phyloP scores from a whole-genome alignment of 306 rosid species.

The Chamaecrista fasciculata region DNA sequence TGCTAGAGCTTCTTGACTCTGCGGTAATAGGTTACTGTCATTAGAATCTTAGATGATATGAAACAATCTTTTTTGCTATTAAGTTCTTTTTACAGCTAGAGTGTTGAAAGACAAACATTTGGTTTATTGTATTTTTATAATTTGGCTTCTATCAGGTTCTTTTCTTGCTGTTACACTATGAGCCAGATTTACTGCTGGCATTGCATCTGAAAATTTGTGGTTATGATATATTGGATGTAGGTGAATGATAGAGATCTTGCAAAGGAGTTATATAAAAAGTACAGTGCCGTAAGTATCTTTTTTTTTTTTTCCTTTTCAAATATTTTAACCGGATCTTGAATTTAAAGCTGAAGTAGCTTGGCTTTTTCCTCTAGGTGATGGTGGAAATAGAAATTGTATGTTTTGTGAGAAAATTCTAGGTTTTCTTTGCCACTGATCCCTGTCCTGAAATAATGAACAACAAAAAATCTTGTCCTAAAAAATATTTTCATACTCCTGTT shows the following conservation, averaged over 20 bases:
- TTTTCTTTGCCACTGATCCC: conserved; percentile 2
- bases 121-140: conserved; percentile 1
- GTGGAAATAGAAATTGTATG: conserved; percentile 1
- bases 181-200: conserved; percentile 3
- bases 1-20: conserved; percentile 83
- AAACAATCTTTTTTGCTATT: neutral
- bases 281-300: conserved; percentile 75
- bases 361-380: conserved; percentile 12
- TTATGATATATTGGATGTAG: conserved; percentile 44
- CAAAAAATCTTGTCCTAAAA: neutral
- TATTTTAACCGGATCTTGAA: conserved; percentile 21
- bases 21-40: conserved; percentile 50
- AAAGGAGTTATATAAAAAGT: conserved; percentile 90
- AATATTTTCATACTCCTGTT: neutral
- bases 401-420: neutral
- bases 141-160: conserved; percentile 21
- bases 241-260: conserved; percentile 84
- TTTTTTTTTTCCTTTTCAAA: neutral
- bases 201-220: conserved; percentile 6
- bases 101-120: conserved; percentile 1
- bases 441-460: neutral
- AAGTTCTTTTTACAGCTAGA: neutral
- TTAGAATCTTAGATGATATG: conserved; percentile 26
- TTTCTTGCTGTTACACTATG: neutral
- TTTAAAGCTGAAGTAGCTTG: conserved; percentile 22